Percentiles rank a stretch among this genome's conserved stretches.
These are phyloP conservation scores for Westerdykella sp. DNA, from an alignment of 2,329 filamentous ascomycete genomes.

Conservation along the genomic window DNA sequence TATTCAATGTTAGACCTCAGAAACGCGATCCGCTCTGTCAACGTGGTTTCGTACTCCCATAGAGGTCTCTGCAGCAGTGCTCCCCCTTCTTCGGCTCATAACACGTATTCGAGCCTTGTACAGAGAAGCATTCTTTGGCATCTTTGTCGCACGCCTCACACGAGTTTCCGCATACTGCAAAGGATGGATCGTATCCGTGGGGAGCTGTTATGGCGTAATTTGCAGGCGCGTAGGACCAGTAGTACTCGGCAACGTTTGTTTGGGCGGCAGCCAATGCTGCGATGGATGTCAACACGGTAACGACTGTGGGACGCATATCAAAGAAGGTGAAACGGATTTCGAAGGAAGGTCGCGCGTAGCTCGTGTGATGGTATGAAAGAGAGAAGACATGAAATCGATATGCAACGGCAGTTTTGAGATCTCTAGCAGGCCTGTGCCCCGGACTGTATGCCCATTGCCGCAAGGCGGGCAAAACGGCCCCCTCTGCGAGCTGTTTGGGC, in stretches of 20 bases:
- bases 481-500: too few species aligned
- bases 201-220: background rate
- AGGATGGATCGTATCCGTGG: conserved; percentile 6
- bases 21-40: background rate
- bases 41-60: conserved; percentile 5
- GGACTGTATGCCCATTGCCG: background rate
- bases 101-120: conserved; percentile 6
- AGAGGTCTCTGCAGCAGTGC: conserved; percentile 9
- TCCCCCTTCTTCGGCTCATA: conserved; percentile 10
- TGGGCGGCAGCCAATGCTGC: conserved; percentile 1
- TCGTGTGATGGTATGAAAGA: too few species aligned
- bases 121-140: conserved; percentile 5
- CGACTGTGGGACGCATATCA: background rate
- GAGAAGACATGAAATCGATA: background rate
- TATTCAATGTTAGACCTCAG: conserved; percentile 1
- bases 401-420: background rate
- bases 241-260: conserved; percentile 3
- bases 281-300: background rate
- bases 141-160: conserved; percentile 5
- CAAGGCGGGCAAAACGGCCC: background rate
- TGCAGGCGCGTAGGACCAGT: conserved; percentile 4
- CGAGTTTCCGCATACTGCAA: conserved; percentile 6
- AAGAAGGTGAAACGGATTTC: background rate
- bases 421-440: background rate
- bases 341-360: too few species aligned